Evolutionary conservation across 2,329 filamentous ascomycete species (phyloP), one percentile per base, ranked within the genome.

Genomic region (Ophiocordyceps australis): DNA sequence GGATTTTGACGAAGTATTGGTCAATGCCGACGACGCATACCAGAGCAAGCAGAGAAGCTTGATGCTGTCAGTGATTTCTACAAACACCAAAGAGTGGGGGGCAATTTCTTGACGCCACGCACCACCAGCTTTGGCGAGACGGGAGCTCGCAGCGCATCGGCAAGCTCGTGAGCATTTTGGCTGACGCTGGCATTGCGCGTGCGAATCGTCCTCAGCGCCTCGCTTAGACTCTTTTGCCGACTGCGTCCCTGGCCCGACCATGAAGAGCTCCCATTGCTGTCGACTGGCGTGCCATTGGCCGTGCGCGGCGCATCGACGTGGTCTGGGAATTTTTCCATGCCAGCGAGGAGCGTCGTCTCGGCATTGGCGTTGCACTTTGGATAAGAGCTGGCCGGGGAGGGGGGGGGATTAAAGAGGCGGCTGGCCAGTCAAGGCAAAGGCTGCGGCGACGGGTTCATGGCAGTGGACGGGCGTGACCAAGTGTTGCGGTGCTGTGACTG

Each of bases 1-100:
- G 12, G 86, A 80, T 55, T 98, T 98, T 27, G 89, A 94, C 14
- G 89, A 95, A 3, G 89, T 94, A 48, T 95, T 98, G 33, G 89
- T 94, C 38, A 95, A 59, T 34, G 91, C 89, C 22, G 86, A 95
- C 14, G 85, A 92, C 47, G 79, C 67, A 58, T 95, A 98, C 89
- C 89, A 95, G 43, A 86, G 55, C 30, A 85, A 56, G 52, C 86
- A 95, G 25, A 94, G 72, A 26, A 66, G 53, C 86, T 94, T 50
- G 38, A 12, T 10, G 28, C 39, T 12, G 15, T 20, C 17, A 8
- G 9, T 14, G 18, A 16, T 20, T 18, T 31, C 20, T 25, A 23
- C 17, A 22, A 30, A 23, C 27, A 18, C 22, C 12, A 10, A 14
- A 5, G 13, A 8, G 16, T 4, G 5, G 15, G 14, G 23, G 13